phyloP scores from a whole-genome alignment of 2,329 filamentous ascomycete genomes.

The Microthyrium microscopicum region DNA sequence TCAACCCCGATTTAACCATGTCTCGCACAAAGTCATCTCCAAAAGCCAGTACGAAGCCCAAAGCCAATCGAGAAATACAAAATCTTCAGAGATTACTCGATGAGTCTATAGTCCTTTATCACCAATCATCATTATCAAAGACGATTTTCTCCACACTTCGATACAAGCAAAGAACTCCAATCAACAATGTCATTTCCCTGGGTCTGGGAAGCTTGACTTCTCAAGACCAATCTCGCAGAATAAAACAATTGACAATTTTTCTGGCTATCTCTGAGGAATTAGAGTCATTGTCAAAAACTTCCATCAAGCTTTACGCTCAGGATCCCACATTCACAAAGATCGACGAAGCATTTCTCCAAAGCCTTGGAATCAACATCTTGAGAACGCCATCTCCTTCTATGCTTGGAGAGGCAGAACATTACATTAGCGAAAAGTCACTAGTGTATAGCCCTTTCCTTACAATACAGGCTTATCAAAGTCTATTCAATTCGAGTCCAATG shows the following conservation, averaged over 20 bases:
- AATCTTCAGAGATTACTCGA: too few species aligned
- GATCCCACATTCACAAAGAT: slow-evolving; percentile 16
- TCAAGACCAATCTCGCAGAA: slow-evolving; percentile 13
- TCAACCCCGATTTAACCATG: too few species aligned
- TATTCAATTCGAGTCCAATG: too few species aligned
- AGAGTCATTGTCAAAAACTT: neutral
- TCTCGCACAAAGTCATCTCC: too few species aligned
- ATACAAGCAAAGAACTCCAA: too few species aligned
- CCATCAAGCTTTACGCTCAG: slow-evolving; percentile 15
- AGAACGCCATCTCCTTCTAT: slow-evolving; percentile 14
- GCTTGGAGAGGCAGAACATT: slow-evolving; percentile 13
- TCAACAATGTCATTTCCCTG: neutral
- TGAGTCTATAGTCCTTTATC: too few species aligned
- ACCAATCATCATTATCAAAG: too few species aligned
- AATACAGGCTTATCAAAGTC: neutral
- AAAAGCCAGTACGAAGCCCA: too few species aligned
- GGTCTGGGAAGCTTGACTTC: neutral
- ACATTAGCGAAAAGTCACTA: slow-evolving; percentile 13
- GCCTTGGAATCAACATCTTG: slow-evolving; percentile 12
- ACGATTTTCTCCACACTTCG: too few species aligned
- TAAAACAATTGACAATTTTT: slow-evolving; percentile 17
- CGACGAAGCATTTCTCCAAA: slow-evolving; percentile 14
- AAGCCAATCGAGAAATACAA: too few species aligned
- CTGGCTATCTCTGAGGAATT: slow-evolving; percentile 12
- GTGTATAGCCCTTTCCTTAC: slow-evolving; percentile 10